Evolutionary conservation across 257 asterid genomes (phyloP), one percentile per base, ranked within the genome.

Genomic region (Scutellaria barbata): DNA sequence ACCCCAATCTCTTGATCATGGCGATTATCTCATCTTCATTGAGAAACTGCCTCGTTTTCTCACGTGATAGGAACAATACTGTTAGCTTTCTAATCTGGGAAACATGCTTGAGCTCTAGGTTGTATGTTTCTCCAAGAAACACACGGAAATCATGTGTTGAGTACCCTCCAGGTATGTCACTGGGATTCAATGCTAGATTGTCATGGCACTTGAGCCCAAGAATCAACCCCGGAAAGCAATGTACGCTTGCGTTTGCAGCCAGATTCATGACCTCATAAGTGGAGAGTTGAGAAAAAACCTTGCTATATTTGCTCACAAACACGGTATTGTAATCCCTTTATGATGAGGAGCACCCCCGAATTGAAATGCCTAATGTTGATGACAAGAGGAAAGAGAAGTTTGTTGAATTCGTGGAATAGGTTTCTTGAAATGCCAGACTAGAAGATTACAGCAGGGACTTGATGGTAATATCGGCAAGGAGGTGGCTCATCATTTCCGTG

Each of bases 381-480:
- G 85, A 75, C 85, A 10, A 89, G 68, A 2, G 93, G 93, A 11
- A 89, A 84, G 51, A 89, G 77, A 5, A 83, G 72, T 71, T 89
- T 89, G 48, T 82, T 87, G 81, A 89, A 74, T 22, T 87, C 91
- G 12, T 85, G 93, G 81, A 80, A 86, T 4, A 81, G 8, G 68
- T 89, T 87, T 1, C 89, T 86, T 0, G 80, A 55, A 37, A 81
- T 63, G 14, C 88, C 92, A 13, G 90, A 66, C 5, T 88, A 86
- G 77, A 84, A 86, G 41, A 84, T 69, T 1, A 82, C 57, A 1
- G 85, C 85, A 2, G 87, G 87, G 41, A 71, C 68, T 6, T 83
- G 70, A 17, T 84, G 80, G 16, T 40, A 75, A 75, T 71, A 58
- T 18, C 68, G 76, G 30, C 83, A 83, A 66, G 68, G 66, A 0